Evolutionary conservation across 345 rosid genomes (phyloP), one percentile per base, ranked within the genome.

Genomic region (Camelina sativa): DNA sequence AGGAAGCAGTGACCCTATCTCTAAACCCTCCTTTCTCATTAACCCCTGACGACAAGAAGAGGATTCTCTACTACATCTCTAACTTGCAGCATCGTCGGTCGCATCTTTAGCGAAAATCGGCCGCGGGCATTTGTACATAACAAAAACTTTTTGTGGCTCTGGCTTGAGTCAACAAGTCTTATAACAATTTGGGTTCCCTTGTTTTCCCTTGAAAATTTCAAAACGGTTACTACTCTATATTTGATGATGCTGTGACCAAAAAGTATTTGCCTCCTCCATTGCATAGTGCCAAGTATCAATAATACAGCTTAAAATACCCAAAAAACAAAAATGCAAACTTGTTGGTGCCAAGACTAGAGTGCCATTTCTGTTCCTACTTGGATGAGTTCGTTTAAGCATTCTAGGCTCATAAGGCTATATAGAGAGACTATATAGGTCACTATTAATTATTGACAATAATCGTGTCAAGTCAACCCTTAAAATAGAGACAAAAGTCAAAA

Each of bases 1-100:
- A 79, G 73, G 97, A 89, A 80, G 92, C 97, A 50, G 41, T 71
- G 59, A 81, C 81, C 78, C 82, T 89, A 65, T 86, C 85, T n/a
- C 62, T 86, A 72, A 82, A 77, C 69, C 92, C 85, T 47, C 91
- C 84, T 58, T 86, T 91, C 81, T 64, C 76, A 23, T 74, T 85
- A 71, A 77, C 84, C 53, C 73, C 72, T 69, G 84, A 84, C 32
- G 67, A 80, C 68, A 80, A 81, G 84, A 83, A 81, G 82, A 77
- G 82, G 80, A 83, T 89, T 48, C 82, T 82, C 63, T 80, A 51
- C 78, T 89, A 85, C 82, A 87, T 91, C 50, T 57, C 71, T 71
- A 82, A 80, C 51, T 80, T 89, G 81, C 87, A 80, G 82, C 76
- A 74, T 62, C 95, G 72, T 43, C 88, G 76, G 67, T 80, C 87